These are phyloP conservation scores for Acacia pycnantha DNA, from an alignment of 331 rosid genomes.

Conservation along the genomic window DNA sequence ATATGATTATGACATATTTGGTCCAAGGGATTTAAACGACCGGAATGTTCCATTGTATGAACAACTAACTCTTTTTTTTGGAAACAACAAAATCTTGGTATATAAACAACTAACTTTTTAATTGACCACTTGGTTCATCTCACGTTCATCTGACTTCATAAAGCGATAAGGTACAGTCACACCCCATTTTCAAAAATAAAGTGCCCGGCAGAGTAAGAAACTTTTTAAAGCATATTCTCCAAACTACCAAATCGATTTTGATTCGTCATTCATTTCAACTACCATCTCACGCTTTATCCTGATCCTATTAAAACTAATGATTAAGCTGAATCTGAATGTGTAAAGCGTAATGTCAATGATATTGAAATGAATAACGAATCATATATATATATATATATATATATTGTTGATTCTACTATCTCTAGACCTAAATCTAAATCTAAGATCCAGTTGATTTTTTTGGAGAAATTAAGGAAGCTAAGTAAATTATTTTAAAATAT, in stretches of 20 bases:
- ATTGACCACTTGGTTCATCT: background rate
- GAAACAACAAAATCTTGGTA: background rate
- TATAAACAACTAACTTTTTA: background rate
- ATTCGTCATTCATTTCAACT: background rate
- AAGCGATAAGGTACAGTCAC: background rate
- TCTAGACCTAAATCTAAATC: too few relatives aligned
- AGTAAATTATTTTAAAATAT: too few relatives aligned
- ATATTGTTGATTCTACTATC: background rate
- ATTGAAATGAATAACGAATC: too few relatives aligned
- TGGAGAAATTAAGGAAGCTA: too few relatives aligned
- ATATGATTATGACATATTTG: background rate
- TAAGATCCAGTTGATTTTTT: too few relatives aligned
- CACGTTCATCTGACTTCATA: background rate
- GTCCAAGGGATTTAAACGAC: background rate
- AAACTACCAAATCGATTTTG: background rate
- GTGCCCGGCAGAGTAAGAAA: conserved; percentile 2
- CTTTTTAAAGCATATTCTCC: background rate
- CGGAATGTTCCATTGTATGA: background rate
- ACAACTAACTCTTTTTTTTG: background rate
- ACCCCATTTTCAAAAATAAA: background rate
- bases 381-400: too few relatives aligned
- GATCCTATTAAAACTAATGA: background rate
- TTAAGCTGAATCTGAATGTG: background rate
- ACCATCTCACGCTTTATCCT: background rate
- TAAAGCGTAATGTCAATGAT: background rate